phyloP scores from a whole-genome alignment of 371 early-diverging fungal genomes.

The Capniomyces stellatus region DNA sequence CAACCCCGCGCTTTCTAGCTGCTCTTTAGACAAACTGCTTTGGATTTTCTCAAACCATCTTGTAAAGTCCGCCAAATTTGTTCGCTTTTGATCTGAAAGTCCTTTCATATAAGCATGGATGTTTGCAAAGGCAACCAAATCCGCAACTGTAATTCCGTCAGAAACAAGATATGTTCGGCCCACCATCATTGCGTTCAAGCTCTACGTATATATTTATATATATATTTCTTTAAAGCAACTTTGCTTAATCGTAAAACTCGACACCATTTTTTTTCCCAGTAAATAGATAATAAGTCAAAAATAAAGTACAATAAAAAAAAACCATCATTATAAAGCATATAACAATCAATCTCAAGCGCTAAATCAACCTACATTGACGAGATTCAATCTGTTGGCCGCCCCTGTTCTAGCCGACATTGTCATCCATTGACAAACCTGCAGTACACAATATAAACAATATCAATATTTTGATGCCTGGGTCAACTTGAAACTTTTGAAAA shows the following conservation, averaged over 20 bases:
- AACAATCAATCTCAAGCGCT: too few species aligned
- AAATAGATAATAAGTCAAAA: too few species aligned
- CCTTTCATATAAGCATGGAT: conserved; percentile 32
- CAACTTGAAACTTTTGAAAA: too few species aligned
- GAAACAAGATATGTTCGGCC: conserved; percentile 42
- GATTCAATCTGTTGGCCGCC: conserved; percentile 7
- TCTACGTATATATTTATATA: too few species aligned
- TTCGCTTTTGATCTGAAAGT: conserved; percentile 8
- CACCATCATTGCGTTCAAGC: conserved; percentile 44
- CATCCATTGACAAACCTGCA: too few species aligned
- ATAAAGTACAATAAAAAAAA: too few species aligned
- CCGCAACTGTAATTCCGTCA: conserved; percentile 44
- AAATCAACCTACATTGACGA: conserved; percentile 12
- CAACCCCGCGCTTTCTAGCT: conserved; percentile 31
- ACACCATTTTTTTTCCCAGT: too few species aligned
- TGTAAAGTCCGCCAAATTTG: conserved; percentile 8
- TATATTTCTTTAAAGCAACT: too few species aligned
- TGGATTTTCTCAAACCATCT: conserved; percentile 68
- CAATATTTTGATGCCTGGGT: too few species aligned
- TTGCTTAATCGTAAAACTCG: too few species aligned
- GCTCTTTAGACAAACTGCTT: conserved; percentile 30
- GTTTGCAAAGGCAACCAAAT: conserved; percentile 48
- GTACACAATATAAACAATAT: too few species aligned
- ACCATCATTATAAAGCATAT: too few species aligned
- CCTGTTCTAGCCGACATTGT: conserved; percentile 13